Percentiles rank a stretch among this genome's conserved stretches.
Conservation (phyloP, 2,329 filamentous ascomycete species). For the Xylaria sp. region DNA sequence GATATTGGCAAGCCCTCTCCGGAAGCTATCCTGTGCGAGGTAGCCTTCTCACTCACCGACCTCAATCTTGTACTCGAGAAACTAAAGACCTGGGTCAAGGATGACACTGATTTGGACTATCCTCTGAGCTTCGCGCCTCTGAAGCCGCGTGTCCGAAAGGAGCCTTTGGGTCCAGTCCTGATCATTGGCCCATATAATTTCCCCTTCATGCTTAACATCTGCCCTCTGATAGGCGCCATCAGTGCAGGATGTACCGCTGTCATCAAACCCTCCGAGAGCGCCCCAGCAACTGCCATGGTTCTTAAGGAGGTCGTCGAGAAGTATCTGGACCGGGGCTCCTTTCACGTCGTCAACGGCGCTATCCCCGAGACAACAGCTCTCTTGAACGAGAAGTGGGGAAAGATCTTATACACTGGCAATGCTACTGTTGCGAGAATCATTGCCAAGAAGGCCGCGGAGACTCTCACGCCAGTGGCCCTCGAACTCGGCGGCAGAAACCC, state of each 20-base stretch:
- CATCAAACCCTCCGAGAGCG: constrained; percentile 89
- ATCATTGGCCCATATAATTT: constrained; percentile 97
- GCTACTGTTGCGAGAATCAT: constrained; percentile 85
- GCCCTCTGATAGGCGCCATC: constrained; percentile 88
- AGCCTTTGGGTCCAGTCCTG: constrained; percentile 84
- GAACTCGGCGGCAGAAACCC: constrained; percentile 95
- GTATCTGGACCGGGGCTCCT: constrained; percentile 80
- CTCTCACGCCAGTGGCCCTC: constrained; percentile 86
- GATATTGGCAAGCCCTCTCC: constrained; percentile 83
- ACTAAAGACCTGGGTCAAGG: constrained; percentile 83
- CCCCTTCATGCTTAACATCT: constrained; percentile 82
- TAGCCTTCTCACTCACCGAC: constrained; percentile 83
- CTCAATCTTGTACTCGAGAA: constrained; percentile 82
- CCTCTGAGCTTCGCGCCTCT: constrained; percentile 74
- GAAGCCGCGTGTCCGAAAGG: constrained; percentile 82
- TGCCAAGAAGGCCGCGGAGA: constrained; percentile 87
- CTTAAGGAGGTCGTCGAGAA: constrained; percentile 81
- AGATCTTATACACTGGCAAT: constrained; percentile 96
- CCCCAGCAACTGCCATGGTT: constrained; percentile 80
- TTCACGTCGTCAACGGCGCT: constrained; percentile 81
- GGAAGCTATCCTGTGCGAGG: constrained; percentile 80
- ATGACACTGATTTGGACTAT: constrained; percentile 79
- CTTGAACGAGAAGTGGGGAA: constrained; percentile 92
- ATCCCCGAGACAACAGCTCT: constrained; percentile 83
- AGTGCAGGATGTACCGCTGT: constrained; percentile 90